Evolutionary conservation across 352 stramenopile genomes (phyloP).

Genomic region (Pythium vanterpoolii): DNA sequence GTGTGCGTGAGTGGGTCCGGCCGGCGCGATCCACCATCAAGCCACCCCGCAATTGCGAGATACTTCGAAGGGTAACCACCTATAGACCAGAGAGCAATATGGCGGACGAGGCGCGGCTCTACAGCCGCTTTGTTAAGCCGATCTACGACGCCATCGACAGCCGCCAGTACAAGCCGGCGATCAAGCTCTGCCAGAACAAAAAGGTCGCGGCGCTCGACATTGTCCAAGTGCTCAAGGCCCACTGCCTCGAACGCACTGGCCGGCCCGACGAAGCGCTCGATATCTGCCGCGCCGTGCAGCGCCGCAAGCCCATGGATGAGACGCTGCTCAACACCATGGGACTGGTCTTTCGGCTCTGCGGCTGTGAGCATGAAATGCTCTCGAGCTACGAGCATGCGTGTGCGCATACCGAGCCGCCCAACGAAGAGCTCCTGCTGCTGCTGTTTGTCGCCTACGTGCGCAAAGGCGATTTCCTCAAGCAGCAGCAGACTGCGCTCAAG

Average conservation of each 20-base stretch:
- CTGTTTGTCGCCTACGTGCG: slow-evolving; percentile 71
- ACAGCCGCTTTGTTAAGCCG: slow-evolving; percentile 73
- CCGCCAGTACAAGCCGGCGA: slow-evolving; percentile 76
- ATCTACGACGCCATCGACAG: slow-evolving; percentile 86
- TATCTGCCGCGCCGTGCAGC: slow-evolving; percentile 65
- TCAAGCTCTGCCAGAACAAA: slow-evolving; percentile 82
- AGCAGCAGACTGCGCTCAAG: slow-evolving; percentile 85
- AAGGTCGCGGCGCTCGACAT: slow-evolving; percentile 74
- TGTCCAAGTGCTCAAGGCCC: slow-evolving; percentile 81
- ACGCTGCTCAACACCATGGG: slow-evolving; percentile 84
- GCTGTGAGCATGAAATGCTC: slow-evolving; percentile 77
- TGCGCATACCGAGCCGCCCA: slow-evolving; percentile 35
- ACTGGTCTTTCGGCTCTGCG: slow-evolving; percentile 75
- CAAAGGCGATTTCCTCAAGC: slow-evolving; percentile 71
- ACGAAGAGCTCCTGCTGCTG: slow-evolving; percentile 68
- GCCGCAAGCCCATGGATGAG: slow-evolving; percentile 67
- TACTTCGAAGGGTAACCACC: too few relatives aligned
- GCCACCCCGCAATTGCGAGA: not conserved
- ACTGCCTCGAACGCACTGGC: slow-evolving; percentile 79
- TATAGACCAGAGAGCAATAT: slow-evolving; percentile 21
- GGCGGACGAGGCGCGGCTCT: slow-evolving; percentile 54
- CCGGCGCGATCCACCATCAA: slow-evolving; percentile 16
- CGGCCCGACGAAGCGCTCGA: slow-evolving; percentile 63
- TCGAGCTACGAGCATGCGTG: slow-evolving; percentile 71
- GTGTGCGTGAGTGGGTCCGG: not conserved